Evolutionary conservation across 129 eudicot species (phyloP).

Genomic region (Silybum marianum): DNA sequence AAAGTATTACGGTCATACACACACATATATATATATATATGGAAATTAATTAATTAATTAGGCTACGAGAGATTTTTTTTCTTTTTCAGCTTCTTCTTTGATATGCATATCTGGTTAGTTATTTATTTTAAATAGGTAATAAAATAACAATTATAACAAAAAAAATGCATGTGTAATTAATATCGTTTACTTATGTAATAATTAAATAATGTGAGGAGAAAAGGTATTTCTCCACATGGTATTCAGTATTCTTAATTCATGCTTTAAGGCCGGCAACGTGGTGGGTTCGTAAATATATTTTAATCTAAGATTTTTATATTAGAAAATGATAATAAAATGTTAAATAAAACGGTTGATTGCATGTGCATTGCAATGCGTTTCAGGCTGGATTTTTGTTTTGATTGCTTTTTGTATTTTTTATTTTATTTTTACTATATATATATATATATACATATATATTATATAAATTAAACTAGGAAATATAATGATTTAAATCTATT

Average conservation of each 20-base stretch:
- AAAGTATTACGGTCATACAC: too few relatives aligned
- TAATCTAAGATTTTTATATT: neutral
- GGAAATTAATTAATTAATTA: neutral
- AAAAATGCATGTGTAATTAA: neutral
- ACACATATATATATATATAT: too few relatives aligned
- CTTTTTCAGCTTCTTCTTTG: neutral
- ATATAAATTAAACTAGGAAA: too few relatives aligned
- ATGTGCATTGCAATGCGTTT: slow-evolving; percentile 14
- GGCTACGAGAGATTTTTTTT: neutral
- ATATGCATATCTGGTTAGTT: slow-evolving; percentile 8
- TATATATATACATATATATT: too few relatives aligned
- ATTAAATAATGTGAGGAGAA: neutral
- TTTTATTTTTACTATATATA: too few relatives aligned
- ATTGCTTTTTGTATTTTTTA: neutral
- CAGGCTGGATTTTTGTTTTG: slow-evolving; percentile 21
- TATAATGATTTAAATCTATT: too few relatives aligned
- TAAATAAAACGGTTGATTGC: neutral
- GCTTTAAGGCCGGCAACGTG: slow-evolving; percentile 15
- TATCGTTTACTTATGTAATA: neutral
- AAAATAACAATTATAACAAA: neutral
- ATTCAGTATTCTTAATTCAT: slow-evolving; percentile 1
- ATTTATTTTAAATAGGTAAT: neutral
- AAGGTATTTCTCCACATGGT: slow-evolving; percentile 17
- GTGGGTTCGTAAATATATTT: slow-evolving; percentile 12
- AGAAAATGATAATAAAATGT: too few relatives aligned